These are phyloP conservation scores for Juglanconis oblonga DNA, from an alignment of 2,329 filamentous ascomycete species.

Conservation along the genomic window DNA sequence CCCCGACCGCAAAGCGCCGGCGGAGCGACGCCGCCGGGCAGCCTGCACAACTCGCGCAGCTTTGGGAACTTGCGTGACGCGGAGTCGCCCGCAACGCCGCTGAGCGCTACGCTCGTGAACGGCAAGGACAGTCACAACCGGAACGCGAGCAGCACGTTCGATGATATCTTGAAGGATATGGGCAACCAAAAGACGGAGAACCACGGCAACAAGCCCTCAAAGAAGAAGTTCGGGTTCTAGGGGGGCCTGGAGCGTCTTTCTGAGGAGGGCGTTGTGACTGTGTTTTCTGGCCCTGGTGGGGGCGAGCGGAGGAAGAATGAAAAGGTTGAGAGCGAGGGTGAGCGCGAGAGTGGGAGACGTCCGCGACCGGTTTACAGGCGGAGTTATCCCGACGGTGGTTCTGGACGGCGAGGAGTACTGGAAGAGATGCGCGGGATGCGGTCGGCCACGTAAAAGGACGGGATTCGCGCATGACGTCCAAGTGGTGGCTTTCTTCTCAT, in stretches of 20 bases:
- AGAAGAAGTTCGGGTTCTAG: constrained; percentile 24
- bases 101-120: constrained; percentile 13
- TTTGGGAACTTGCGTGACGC: constrained; percentile 21
- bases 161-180: constrained; percentile 35
- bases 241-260: constrained; percentile 14
- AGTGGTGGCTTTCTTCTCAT: background rate
- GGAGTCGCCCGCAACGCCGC: constrained; percentile 12
- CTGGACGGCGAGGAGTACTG: background rate
- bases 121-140: constrained; percentile 12
- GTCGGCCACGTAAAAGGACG: background rate
- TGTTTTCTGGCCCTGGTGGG: background rate
- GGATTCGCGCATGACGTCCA: background rate
- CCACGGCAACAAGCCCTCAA: constrained; percentile 20
- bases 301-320: background rate
- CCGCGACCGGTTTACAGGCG: background rate
- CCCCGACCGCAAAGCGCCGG: constrained; percentile 1
- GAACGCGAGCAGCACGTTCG: constrained; percentile 29
- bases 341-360: background rate
- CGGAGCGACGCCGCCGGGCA: constrained; percentile 8
- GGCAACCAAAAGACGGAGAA: constrained; percentile 22
- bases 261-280: constrained; percentile 6
- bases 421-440: background rate
- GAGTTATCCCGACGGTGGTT: background rate
- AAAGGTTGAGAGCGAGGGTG: background rate
- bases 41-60: constrained; percentile 20